Conservation (phyloP, 2,329 filamentous ascomycete species). For the Lecanoromycetidae sp. region DNA sequence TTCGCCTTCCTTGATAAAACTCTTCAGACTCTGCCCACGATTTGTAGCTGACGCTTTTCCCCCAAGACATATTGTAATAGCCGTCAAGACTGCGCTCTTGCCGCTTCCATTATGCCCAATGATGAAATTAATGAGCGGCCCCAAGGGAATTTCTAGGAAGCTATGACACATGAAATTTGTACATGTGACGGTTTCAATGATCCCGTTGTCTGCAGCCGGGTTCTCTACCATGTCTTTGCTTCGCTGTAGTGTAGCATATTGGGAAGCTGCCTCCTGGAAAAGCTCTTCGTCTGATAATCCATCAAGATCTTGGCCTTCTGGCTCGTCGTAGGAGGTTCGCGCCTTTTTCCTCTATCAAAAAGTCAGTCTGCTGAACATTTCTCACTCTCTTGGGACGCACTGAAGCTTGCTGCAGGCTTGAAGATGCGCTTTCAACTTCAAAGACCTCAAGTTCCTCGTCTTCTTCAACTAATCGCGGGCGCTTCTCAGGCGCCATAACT, state of each 20-base stretch:
- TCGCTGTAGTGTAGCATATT: constrained; percentile 22
- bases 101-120: constrained; percentile 96
- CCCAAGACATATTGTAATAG: constrained; percentile 85
- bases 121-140: constrained; percentile 93
- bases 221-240: constrained; percentile 45
- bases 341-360: constrained; percentile 31
- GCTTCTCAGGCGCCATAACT: constrained; percentile 33
- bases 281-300: constrained; percentile 22
- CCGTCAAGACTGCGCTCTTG: constrained; percentile 90
- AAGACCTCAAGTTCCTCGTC: constrained; percentile 25
- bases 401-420: constrained; percentile 22
- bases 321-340: constrained; percentile 25
- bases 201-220: constrained; percentile 65
- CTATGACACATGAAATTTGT: constrained; percentile 95
- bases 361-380: constrained; percentile 13
- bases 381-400: constrained; percentile 21
- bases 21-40: constrained; percentile 77
- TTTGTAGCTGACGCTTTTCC: constrained; percentile 90
- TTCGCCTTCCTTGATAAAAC: constrained; percentile 77
- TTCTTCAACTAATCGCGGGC: constrained; percentile 25
- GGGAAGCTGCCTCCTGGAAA: constrained; percentile 16
- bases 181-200: constrained; percentile 77
- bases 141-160: constrained; percentile 69
- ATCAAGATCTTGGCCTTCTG: constrained; percentile 14
- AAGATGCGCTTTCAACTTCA: constrained; percentile 22